Conservation (phyloP, 106 monocot species). For the Cymbidium sinense region DNA sequence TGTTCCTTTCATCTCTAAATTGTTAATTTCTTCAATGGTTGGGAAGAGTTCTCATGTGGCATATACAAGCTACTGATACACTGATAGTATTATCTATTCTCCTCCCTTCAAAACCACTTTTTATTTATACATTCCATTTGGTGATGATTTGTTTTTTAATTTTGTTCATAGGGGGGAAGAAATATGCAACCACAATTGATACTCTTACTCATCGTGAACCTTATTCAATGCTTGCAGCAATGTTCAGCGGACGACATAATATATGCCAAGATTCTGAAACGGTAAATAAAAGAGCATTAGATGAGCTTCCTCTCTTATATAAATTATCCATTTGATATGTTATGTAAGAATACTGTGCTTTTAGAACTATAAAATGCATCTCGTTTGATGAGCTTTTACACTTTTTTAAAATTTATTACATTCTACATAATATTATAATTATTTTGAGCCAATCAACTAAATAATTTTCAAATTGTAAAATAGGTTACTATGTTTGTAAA, state of each 20-base stretch:
- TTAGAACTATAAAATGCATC: background rate
- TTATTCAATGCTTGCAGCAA: constrained; percentile 89
- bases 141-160: background rate
- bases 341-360: background rate
- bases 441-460: background rate
- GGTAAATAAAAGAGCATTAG: constrained; percentile 24
- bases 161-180: constrained; percentile 60
- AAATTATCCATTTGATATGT: background rate
- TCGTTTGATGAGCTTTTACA: background rate
- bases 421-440: background rate
- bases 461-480: background rate
- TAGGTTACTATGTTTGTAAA: background rate
- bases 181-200: constrained; percentile 67
- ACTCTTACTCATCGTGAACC: constrained; percentile 87
- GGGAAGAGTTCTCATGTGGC: background rate
- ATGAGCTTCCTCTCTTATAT: background rate
- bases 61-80: too few species aligned
- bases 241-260: constrained; percentile 83
- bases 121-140: background rate
- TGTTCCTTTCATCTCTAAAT: background rate
- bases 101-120: background rate
- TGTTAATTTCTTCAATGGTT: background rate
- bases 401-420: background rate
- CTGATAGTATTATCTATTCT: background rate
- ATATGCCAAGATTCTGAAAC: constrained; percentile 45